These are phyloP conservation scores for Debaryomycetaceae sp. DNA, from an alignment of 1,139 yeast species.

Conservation along the genomic window DNA sequence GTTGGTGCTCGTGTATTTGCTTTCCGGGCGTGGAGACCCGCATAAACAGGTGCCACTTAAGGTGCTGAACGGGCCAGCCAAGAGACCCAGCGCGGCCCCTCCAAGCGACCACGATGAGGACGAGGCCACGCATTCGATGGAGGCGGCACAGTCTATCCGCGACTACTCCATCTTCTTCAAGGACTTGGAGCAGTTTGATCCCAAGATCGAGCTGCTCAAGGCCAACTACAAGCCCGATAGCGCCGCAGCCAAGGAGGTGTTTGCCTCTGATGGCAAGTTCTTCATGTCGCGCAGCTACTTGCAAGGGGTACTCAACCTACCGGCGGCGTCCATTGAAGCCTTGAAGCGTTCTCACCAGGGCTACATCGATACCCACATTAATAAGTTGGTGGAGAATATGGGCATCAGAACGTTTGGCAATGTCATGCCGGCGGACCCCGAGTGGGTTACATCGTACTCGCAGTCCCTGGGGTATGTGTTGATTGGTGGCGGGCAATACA, in stretches of 20 bases:
- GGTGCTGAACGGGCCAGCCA: background rate
- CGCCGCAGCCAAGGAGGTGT: slow-evolving; percentile 30
- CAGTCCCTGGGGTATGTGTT: slow-evolving; percentile 37
- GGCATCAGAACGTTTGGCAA: slow-evolving; percentile 38
- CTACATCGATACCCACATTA: slow-evolving; percentile 28
- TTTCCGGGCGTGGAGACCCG: no score
- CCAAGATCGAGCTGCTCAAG: slow-evolving; percentile 30
- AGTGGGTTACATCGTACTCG: slow-evolving; percentile 30
- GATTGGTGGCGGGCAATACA: slow-evolving; percentile 42
- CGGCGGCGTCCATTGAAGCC: slow-evolving; percentile 25
- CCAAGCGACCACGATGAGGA: slow-evolving; percentile 10
- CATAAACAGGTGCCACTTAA: background rate
- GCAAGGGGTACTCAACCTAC: slow-evolving; percentile 35
- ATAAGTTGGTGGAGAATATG: slow-evolving; percentile 24
- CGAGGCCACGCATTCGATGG: slow-evolving; percentile 29
- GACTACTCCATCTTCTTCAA: slow-evolving; percentile 32
- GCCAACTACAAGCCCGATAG: slow-evolving; percentile 23
- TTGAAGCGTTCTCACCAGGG: slow-evolving; percentile 30
- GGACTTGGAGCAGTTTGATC: slow-evolving; percentile 24
- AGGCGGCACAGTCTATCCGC: slow-evolving; percentile 25
- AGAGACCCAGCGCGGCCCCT: background rate
- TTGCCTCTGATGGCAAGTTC: slow-evolving; percentile 21
- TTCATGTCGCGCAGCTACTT: slow-evolving; percentile 36
- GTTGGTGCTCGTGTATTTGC: background rate
- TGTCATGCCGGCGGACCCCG: slow-evolving; percentile 27